Evolutionary conservation across 495 filamentous ascomycete species (phyloP), one percentile per base, ranked within the genome.

Genomic region (Penicillium egyptiacum): DNA sequence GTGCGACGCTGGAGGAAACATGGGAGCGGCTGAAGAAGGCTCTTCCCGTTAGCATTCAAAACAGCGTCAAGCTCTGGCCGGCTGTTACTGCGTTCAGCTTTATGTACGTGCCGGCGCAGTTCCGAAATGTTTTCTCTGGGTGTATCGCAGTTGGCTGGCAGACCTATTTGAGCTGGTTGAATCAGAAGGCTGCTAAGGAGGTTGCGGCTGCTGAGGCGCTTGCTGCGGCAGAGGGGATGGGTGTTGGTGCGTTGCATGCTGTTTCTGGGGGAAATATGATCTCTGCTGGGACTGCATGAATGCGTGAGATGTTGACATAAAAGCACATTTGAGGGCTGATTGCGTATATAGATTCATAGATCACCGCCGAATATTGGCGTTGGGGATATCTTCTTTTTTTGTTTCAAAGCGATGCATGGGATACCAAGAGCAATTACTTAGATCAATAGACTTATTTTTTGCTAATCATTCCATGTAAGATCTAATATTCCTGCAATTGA

Each of bases 41-140:
- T 3, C 86, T 96, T 10, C 91, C 91, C 7, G 75, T 80, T 33
- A 90, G 87, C 66, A 84, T 87, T 55, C 64, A 83, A 62, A 96
- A 96, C 66, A 87, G 85, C 49, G 86, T 85, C 63, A 96, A 96
- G 77, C 73, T 97, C 14, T 97, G 92, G 92, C 92, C 92, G 0
- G 85, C 85, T 2, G 91, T 96, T 25, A 94, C 87, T 4, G 91
- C 91, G 1, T 86, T 96, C 70, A 93, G 79, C 69, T 96, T 96
- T 64, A 87, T 89, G 49, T 93, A 90, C 65, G 76, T 97, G 17
- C 83, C 84, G 26, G 71, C 90, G 22, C 83, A 92, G 68, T 92
- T 88, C 66, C 79, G 92, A 48, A 87, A 83, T 50, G 75, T 96
- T 9, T 92, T 96, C 68, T 84, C 88, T 0, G 92, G 82, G 6